Evolutionary conservation across 1,284 basidiomycete species (phyloP).

Genomic region (Melampsora larici-populina): DNA sequence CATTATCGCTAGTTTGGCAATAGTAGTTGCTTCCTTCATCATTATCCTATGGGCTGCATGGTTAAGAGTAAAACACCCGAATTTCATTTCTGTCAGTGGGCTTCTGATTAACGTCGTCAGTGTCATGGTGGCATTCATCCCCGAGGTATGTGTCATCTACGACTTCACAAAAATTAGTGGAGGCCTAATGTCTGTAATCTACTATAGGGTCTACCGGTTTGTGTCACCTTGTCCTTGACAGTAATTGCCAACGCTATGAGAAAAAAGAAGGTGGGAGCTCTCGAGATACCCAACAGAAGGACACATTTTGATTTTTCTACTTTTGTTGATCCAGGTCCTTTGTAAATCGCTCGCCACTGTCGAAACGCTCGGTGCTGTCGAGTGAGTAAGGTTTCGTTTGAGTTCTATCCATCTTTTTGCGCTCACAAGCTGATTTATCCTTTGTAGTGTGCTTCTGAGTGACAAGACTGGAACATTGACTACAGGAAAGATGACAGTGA

Average conservation of each 20-base stretch:
- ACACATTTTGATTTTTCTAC: constrained; percentile 46
- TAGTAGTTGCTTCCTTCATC: constrained; percentile 46
- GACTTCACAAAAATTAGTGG: no score
- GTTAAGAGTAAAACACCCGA: constrained; percentile 47
- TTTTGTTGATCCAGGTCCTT: constrained; percentile 59
- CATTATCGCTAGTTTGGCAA: constrained; percentile 49
- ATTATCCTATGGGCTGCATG: constrained; percentile 52
- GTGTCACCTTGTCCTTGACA: constrained; percentile 60
- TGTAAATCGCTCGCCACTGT: constrained; percentile 64
- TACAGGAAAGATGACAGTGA: constrained; percentile 55
- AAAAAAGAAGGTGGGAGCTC: not conserved
- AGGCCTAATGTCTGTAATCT: no score
- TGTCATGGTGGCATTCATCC: constrained; percentile 51
- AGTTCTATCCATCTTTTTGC: no score
- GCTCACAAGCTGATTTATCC: no score
- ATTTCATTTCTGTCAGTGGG: constrained; percentile 45
- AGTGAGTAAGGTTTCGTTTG: constrained; percentile 44
- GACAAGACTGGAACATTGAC: constrained; percentile 64
- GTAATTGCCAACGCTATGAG: constrained; percentile 58
- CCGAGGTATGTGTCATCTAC: constrained; percentile 33
- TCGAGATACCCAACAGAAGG: not conserved
- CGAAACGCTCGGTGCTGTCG: constrained; percentile 63
- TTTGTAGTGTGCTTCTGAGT: constrained; percentile 58
- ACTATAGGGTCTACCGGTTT: constrained; percentile 52
- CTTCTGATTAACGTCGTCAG: constrained; percentile 41